A percentile compares a stretch with the other conserved stretches of the same genome.
phyloP scores from a whole-genome alignment of 345 rosid genomes.

The Luvunga scandens region DNA sequence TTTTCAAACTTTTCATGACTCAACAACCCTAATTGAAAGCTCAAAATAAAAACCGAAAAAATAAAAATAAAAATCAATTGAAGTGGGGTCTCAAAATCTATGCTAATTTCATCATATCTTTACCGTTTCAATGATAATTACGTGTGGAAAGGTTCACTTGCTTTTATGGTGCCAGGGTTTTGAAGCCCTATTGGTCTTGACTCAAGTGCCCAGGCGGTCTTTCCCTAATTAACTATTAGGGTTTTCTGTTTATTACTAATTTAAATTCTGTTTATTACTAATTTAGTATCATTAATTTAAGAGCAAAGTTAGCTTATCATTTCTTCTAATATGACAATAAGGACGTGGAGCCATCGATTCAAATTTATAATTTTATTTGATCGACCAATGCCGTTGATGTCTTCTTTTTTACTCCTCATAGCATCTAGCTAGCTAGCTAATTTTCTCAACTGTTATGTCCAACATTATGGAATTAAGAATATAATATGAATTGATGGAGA shows the following conservation, averaged over 20 bases:
- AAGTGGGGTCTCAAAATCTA: slow-evolving; percentile 40
- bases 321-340: slow-evolving; percentile 23
- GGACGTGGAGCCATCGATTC: slow-evolving; percentile 1
- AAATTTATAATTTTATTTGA: neutral
- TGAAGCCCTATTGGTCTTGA: slow-evolving; percentile 17
- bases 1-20: slow-evolving; percentile 28
- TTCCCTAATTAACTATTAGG: neutral
- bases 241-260: neutral
- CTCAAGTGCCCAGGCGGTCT: slow-evolving; percentile 11
- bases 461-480: slow-evolving; percentile 26
- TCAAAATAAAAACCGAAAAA: neutral
- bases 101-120: slow-evolving; percentile 58
- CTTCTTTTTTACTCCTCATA: slow-evolving; percentile 30
- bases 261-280: neutral
- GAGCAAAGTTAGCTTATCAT: neutral
- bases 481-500: slow-evolving; percentile 11
- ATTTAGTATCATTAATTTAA: neutral
- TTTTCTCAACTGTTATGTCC: slow-evolving; percentile 78
- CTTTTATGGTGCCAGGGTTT: neutral
- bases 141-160: slow-evolving; percentile 25
- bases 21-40: slow-evolving; percentile 33
- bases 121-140: slow-evolving; percentile 38
- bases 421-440: neutral
- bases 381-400: slow-evolving; percentile 11
- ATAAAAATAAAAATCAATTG: neutral